A percentile compares a stretch with the other conserved stretches of the same genome.
Conservation (phyloP, 176 grass and related monocot species). For the Triticum turgidum region DNA sequence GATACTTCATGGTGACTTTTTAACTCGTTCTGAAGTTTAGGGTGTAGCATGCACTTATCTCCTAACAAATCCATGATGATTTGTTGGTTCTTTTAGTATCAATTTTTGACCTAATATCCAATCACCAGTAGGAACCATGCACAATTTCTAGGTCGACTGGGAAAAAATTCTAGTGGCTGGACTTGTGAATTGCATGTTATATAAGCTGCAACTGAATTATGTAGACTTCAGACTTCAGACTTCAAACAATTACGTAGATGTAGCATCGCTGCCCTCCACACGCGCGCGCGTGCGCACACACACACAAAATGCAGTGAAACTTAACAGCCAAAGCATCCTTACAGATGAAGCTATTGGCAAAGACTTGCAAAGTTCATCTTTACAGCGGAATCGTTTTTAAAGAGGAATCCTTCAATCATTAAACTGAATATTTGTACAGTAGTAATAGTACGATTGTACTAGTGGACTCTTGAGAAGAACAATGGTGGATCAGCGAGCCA, state of each 20-base stretch:
- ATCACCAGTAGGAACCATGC: not conserved
- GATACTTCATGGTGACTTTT: not conserved
- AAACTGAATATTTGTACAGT: not conserved
- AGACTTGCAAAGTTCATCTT: not conserved
- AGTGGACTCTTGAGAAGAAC: not conserved
- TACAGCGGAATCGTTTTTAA: not conserved
- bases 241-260: no score
- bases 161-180: not conserved
- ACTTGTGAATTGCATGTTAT: not conserved
- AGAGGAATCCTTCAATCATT: not conserved
- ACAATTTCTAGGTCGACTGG: not conserved
- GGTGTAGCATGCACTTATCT: not conserved
- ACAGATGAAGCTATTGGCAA: not conserved
- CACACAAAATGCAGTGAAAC: not conserved
- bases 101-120: conserved; percentile 4
- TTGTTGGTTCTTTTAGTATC: not conserved
- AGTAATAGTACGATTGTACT: not conserved
- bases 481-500: not conserved
- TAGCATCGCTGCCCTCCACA: no score
- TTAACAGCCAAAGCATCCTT: not conserved
- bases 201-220: not conserved
- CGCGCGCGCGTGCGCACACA: no score
- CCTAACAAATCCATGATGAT: not conserved
- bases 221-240: not conserved
- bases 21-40: not conserved